phyloP scores from a whole-genome alignment of 2,329 filamentous ascomycete species.

The Fusarium gaditjirri region DNA sequence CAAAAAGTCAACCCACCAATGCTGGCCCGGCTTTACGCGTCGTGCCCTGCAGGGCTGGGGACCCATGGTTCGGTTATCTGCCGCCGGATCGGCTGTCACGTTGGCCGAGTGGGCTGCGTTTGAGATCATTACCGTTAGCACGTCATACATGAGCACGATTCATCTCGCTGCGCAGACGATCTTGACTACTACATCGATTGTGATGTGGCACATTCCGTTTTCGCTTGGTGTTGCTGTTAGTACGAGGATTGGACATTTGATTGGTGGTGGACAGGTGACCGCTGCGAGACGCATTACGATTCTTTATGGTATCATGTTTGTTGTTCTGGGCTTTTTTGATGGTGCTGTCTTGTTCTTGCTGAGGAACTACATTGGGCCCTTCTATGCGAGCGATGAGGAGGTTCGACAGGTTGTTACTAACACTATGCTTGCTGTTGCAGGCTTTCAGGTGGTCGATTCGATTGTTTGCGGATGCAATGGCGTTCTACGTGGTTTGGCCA shows the following conservation, averaged over 20 bases:
- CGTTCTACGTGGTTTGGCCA: constrained; percentile 19
- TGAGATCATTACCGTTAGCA: constrained; percentile 57
- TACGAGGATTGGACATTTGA: constrained; percentile 22
- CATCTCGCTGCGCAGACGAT: constrained; percentile 57
- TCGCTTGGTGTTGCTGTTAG: constrained; percentile 52
- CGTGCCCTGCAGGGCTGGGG: constrained; percentile 53
- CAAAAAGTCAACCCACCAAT: constrained; percentile 47
- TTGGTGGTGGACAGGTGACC: constrained; percentile 15
- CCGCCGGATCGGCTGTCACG: constrained; percentile 53
- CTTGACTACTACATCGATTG: constrained; percentile 53
- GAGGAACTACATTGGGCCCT: constrained; percentile 6
- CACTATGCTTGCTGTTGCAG: constrained; percentile 13
- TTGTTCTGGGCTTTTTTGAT: constrained; percentile 10
- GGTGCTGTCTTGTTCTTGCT: constrained; percentile 8
- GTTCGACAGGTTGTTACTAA: constrained; percentile 7
- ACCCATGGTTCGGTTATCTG: constrained; percentile 52
- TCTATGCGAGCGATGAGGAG: constrained; percentile 16
- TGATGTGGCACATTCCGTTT: constrained; percentile 57
- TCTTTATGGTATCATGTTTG: constrained; percentile 24
- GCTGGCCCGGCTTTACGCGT: constrained; percentile 54
- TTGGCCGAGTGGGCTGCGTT: constrained; percentile 57
- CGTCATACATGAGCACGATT: constrained; percentile 56
- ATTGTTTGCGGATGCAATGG: constrained; percentile 31
- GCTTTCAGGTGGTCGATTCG: constrained; percentile 20
- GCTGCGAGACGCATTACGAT: constrained; percentile 11